phyloP scores from a whole-genome alignment of 805 yeast species.

The Saccharomyces jurei region DNA sequence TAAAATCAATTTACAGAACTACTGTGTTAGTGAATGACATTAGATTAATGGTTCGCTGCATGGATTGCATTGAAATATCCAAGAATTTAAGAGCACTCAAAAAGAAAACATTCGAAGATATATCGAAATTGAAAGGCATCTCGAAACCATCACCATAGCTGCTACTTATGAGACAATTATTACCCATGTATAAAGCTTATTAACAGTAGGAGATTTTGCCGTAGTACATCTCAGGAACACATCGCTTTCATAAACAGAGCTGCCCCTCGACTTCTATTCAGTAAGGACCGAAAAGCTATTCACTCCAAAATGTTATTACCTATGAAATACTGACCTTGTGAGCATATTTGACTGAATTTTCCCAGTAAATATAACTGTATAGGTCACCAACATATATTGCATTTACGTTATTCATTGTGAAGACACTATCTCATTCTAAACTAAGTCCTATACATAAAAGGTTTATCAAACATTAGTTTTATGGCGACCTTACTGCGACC shows the following conservation, averaged over 20 bases:
- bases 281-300: neutral
- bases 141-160: neutral
- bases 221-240: neutral
- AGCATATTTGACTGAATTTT: neutral
- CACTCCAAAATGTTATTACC: neutral
- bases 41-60: slow-evolving; percentile 41
- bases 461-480: neutral
- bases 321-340: neutral
- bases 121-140: neutral
- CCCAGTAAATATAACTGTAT: neutral
- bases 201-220: neutral
- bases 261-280: neutral
- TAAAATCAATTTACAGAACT: slow-evolving; percentile 54
- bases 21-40: slow-evolving; percentile 57
- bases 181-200: neutral
- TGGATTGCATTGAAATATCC: slow-evolving; percentile 27
- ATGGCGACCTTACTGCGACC: neutral
- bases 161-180: neutral
- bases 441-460: neutral
- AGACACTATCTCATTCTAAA: neutral
- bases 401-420: neutral
- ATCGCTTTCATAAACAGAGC: too few relatives aligned
- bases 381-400: neutral
- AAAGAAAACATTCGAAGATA: slow-evolving; percentile 4
- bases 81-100: slow-evolving; percentile 17